Base-by-base conservation (phyloP, 1,139 yeast genomes). In the Pichia sp. region DNA sequence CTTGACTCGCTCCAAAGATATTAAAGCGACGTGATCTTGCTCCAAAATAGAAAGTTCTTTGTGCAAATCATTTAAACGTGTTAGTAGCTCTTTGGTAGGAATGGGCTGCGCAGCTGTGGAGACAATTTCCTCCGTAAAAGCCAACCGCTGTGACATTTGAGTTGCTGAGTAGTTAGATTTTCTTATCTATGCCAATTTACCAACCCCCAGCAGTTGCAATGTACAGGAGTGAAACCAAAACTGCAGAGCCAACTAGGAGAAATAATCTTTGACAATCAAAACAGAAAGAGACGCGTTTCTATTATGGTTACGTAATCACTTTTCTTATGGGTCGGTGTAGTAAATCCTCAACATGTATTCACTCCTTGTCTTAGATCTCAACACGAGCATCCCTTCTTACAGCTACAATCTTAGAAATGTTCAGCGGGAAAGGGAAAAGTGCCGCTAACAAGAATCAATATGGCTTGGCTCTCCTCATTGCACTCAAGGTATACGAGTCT, bases 41-140 rank as follows among this genome's bases (percentile, higher is more conserved):
- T 84, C 85, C 9, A 85, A 64, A 3, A 77, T 70, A 1, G 87
- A 74, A 24, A 88, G 74, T 63, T 86, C 89, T 51, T 83, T 83
- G 52, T 83, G 81, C 33, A 88, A 51, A 44, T 59, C 64, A 44
- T 70, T 71, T 16, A 79, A 61, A 42, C 83, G 69, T 31, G 66
- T 64, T n/a, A 78, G 59, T 0, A 85, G 75, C 50, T 84, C 90
- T 60, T 82, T 82, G 14, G 85, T 75, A 0, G 87, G 68, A 8
- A 87, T 81, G 0, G 83, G 79, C 36, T 76, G 74, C 24, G 75
- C 73, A 0, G 82, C 76, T 0, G 86, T 75, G 1, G 89, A 75
- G 9, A 86, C 63, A 10, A 87, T 41, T 1, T 29, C 31, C 5
- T 55, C 48, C 2, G 50, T 38, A 41, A 59, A 59, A 10, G 24